Evolutionary conservation across 2,329 filamentous ascomycete genomes (phyloP).

Genomic region (Neoarthrinium moseri): DNA sequence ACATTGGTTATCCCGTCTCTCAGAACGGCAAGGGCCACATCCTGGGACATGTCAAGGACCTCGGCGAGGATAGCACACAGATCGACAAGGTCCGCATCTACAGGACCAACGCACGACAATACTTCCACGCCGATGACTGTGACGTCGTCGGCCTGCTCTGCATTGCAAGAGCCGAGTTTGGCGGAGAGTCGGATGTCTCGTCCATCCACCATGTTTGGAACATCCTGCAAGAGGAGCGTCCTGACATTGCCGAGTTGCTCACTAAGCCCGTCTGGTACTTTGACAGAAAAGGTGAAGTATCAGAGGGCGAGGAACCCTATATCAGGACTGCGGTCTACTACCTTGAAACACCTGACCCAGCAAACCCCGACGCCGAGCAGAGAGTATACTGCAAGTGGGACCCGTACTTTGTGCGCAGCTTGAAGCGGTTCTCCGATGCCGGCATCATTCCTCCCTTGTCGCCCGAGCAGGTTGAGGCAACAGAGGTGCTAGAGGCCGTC

Average conservation of each 20-base stretch:
- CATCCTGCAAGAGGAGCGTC: conserved; percentile 68
- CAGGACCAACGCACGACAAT: conserved; percentile 80
- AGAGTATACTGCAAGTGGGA: conserved; percentile 85
- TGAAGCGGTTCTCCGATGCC: conserved; percentile 70
- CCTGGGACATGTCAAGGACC: conserved; percentile 85
- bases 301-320: conserved; percentile 71
- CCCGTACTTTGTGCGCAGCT: conserved; percentile 79
- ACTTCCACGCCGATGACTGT: conserved; percentile 80
- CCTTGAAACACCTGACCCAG: conserved; percentile 56
- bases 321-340: conserved; percentile 74
- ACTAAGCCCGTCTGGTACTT: conserved; percentile 86
- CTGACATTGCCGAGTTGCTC: conserved; percentile 74
- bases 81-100: conserved; percentile 90
- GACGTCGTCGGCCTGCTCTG: conserved; percentile 85
- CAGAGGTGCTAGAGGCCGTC: conserved; percentile 70
- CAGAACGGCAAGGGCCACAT: conserved; percentile 83
- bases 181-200: conserved; percentile 81
- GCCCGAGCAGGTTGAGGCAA: conserved; percentile 65
- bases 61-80: conserved; percentile 76
- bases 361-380: conserved; percentile 48
- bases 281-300: conserved; percentile 84
- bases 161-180: conserved; percentile 73
- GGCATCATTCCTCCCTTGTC: conserved; percentile 74
- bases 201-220: conserved; percentile 83
- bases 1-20: conserved; percentile 84